phyloP scores from a whole-genome alignment of 352 stramenopile species.

The Phytophthora boehmeriae region DNA sequence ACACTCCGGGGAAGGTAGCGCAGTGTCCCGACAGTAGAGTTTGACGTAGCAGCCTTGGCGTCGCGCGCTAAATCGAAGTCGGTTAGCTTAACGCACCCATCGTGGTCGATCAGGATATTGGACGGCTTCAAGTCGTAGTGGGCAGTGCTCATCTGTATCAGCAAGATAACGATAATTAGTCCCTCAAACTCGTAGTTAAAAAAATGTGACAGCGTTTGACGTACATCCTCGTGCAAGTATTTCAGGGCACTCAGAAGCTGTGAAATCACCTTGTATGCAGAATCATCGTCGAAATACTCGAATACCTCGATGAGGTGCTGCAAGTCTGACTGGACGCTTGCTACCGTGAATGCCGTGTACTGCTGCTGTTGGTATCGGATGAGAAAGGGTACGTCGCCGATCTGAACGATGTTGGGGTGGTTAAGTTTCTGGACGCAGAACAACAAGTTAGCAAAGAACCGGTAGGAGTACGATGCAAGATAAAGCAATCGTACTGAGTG shows the following conservation, averaged over 20 bases:
- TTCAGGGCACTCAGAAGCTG: conserved; percentile 70
- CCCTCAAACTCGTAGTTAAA: background rate
- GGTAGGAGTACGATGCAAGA: background rate
- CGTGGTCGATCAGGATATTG: conserved; percentile 94
- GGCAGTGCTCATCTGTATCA: conserved; percentile 66
- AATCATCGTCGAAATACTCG: conserved; percentile 63
- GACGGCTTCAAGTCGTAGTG: conserved; percentile 97
- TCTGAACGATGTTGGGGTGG: conserved; percentile 70
- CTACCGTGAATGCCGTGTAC: conserved; percentile 81
- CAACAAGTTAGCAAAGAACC: conserved; percentile 13
- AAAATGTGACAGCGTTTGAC: conserved; percentile 6
- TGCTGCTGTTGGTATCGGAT: conserved; percentile 73
- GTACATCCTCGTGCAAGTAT: conserved; percentile 78
- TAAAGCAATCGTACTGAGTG: conserved; percentile 56
- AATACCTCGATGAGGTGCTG: conserved; percentile 81
- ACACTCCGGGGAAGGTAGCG: conserved; percentile 80
- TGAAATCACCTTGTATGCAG: conserved; percentile 64
- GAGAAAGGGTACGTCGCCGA: conserved; percentile 59
- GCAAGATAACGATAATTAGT: conserved; percentile 7
- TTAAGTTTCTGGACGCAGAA: conserved; percentile 43
- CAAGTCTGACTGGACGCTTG: conserved; percentile 71
- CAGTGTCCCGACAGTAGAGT: conserved; percentile 72
- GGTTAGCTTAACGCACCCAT: conserved; percentile 90
- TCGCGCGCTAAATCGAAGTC: conserved; percentile 90
- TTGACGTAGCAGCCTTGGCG: conserved; percentile 57